Evolutionary conservation across 2,329 filamentous ascomycete species (phyloP).

Genomic region (Fusarium sp.): DNA sequence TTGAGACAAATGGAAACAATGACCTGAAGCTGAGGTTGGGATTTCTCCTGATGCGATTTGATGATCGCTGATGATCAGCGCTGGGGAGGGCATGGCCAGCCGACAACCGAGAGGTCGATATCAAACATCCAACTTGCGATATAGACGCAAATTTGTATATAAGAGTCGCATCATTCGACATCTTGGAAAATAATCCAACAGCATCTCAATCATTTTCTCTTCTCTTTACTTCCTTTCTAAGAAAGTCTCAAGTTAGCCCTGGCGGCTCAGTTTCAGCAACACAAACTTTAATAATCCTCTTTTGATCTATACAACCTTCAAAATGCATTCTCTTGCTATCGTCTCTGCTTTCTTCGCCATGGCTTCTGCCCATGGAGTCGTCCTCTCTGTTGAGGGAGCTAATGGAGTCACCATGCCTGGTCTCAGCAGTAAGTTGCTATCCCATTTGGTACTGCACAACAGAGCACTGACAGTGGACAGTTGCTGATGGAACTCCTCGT

Average conservation of each 20-base stretch:
- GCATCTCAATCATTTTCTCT: not conserved
- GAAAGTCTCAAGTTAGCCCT: not conserved
- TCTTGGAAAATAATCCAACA: not conserved
- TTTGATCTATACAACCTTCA: constrained; percentile 1
- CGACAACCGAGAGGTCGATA: not conserved
- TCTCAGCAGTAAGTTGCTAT: constrained; percentile 51
- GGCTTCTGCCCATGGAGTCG: constrained; percentile 67
- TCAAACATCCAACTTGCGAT: not conserved
- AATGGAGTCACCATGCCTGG: constrained; percentile 72
- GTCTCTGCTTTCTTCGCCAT: constrained; percentile 54
- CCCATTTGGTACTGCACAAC: not conserved
- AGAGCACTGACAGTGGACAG: constrained; percentile 46
- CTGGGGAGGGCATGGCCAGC: not conserved
- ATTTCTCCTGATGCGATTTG: not conserved
- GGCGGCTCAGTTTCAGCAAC: constrained; percentile 3
- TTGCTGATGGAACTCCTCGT: constrained; percentile 73
- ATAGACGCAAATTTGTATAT: not conserved
- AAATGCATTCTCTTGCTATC: constrained; percentile 47
- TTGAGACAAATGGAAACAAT: constrained; percentile 3
- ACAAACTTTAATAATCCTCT: not conserved
- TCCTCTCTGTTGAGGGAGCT: constrained; percentile 66
- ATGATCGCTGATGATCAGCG: not conserved
- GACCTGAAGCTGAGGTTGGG: constrained; percentile 13
- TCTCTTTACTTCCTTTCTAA: not conserved
- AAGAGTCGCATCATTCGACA: not conserved